These are phyloP conservation scores for Apiotrichum gracile DNA, from an alignment of 1,284 basidiomycete species.

Conservation along the genomic window DNA sequence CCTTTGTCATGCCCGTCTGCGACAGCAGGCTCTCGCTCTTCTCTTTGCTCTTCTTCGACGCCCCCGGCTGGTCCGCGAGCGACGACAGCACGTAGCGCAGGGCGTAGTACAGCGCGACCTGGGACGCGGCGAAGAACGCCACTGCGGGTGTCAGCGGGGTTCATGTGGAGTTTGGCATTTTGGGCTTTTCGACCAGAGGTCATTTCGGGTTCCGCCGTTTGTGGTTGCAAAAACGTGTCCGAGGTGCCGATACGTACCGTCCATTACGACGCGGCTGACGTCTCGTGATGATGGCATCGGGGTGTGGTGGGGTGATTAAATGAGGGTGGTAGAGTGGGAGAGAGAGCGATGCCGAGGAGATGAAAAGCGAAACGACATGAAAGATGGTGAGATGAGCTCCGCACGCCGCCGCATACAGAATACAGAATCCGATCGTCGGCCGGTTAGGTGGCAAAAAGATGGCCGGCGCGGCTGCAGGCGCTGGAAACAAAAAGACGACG, in stretches of 20 bases:
- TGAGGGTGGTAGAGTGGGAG: too few species aligned
- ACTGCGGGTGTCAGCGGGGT: slow-evolving; percentile 44
- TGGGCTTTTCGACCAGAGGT: too few species aligned
- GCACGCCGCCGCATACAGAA: too few species aligned
- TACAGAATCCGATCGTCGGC: background rate
- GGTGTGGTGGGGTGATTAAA: background rate
- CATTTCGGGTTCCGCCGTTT: too few species aligned
- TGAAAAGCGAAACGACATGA: background rate
- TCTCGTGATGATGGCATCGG: slow-evolving; percentile 29
- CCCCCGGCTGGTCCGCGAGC: slow-evolving; percentile 34
- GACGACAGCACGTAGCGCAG: slow-evolving; percentile 44
- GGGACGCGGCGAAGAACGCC: slow-evolving; percentile 58
- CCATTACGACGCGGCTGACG: slow-evolving; percentile 46
- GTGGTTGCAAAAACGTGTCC: too few species aligned
- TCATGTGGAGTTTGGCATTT: background rate
- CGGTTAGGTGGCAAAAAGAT: background rate
- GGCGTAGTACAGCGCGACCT: slow-evolving; percentile 44
- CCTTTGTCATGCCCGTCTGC: slow-evolving; percentile 37
- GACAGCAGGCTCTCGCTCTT: slow-evolving; percentile 41
- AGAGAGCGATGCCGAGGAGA: background rate
- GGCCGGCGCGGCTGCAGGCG: too few species aligned
- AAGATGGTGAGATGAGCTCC: too few species aligned
- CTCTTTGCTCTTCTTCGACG: slow-evolving; percentile 35
- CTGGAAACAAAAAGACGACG: too few species aligned
- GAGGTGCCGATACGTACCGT: too few species aligned